A percentile compares a stretch with the other conserved stretches of the same genome.
These are phyloP conservation scores for Corynascus novoguineensis DNA, from an alignment of 495 filamentous ascomycete genomes.

Conservation along the genomic window DNA sequence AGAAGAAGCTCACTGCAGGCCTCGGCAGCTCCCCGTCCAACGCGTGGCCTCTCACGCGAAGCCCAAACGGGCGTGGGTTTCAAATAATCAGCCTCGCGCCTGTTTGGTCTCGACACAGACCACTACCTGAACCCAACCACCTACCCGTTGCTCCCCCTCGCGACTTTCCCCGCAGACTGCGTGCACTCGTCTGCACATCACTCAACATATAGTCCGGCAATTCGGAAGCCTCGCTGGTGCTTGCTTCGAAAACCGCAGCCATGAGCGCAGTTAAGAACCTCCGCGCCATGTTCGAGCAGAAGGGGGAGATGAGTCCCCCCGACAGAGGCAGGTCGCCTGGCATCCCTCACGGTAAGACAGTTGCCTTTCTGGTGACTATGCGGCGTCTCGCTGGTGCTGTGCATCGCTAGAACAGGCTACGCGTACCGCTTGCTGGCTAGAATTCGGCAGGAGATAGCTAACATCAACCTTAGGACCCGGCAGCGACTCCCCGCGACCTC, in stretches of 20 bases:
- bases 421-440: neutral
- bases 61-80: conserved; percentile 6
- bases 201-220: neutral
- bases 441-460: conserved; percentile 12
- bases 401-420: neutral
- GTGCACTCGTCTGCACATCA: no score
- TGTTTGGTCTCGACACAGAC: neutral
- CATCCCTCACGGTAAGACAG: conserved; percentile 29
- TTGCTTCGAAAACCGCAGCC: conserved; percentile 20
- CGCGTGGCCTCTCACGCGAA: neutral
- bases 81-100: neutral
- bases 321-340: conserved; percentile 71
- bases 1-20: neutral
- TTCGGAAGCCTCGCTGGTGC: neutral
- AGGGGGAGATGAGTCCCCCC: conserved; percentile 56
- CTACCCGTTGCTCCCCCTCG: neutral
- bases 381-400: neutral
- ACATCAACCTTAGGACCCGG: conserved; percentile 11
- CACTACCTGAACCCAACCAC: neutral
- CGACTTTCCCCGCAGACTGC: neutral
- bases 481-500: conserved; percentile 49
- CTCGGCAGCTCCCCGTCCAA: no score
- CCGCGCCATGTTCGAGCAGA: conserved; percentile 83
- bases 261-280: conserved; percentile 59
- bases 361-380: conserved; percentile 6